Conservation (phyloP, 345 rosid species). For the Lenwebbia sp. region DNA sequence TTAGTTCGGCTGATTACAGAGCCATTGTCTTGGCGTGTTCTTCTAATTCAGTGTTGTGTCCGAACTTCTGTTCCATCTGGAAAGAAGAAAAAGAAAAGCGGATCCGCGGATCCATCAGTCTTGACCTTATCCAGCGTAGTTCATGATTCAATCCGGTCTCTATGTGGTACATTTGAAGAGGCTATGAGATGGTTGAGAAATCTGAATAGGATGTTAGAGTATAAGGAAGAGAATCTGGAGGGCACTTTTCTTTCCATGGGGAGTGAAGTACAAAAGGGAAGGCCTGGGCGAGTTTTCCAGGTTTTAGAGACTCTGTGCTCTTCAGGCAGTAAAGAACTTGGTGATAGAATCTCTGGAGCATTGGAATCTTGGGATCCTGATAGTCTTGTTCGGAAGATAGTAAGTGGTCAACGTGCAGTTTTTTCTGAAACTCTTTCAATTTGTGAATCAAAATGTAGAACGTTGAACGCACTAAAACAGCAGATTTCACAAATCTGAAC, state of each 20-base stretch:
- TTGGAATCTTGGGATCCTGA: slow-evolving; percentile 51
- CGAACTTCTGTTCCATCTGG: slow-evolving; percentile 72
- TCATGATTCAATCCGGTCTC: slow-evolving; percentile 42
- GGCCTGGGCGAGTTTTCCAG: slow-evolving; percentile 62
- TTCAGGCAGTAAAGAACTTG: slow-evolving; percentile 40
- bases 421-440: slow-evolving; percentile 41
- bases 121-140: slow-evolving; percentile 24
- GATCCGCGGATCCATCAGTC: slow-evolving; percentile 31
- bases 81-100: slow-evolving; percentile 88
- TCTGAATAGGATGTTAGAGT: slow-evolving; percentile 42
- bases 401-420: slow-evolving; percentile 25
- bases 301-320: slow-evolving; percentile 31
- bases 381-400: slow-evolving; percentile 48
- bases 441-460: slow-evolving; percentile 57
- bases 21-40: slow-evolving; percentile 84
- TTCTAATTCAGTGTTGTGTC: slow-evolving; percentile 62
- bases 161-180: slow-evolving; percentile 32
- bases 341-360: slow-evolving; percentile 44
- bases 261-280: slow-evolving; percentile 27
- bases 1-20: slow-evolving; percentile 68
- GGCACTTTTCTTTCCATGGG: slow-evolving; percentile 28
- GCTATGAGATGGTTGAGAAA: slow-evolving; percentile 38
- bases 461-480: slow-evolving; percentile 38
- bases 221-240: slow-evolving; percentile 32
- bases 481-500: slow-evolving; percentile 47